Percentiles rank a stretch among this genome's conserved stretches.
Evolutionary conservation across 2,329 filamentous ascomycete species (phyloP).

Genomic region (Chaetomiaceae sp.): DNA sequence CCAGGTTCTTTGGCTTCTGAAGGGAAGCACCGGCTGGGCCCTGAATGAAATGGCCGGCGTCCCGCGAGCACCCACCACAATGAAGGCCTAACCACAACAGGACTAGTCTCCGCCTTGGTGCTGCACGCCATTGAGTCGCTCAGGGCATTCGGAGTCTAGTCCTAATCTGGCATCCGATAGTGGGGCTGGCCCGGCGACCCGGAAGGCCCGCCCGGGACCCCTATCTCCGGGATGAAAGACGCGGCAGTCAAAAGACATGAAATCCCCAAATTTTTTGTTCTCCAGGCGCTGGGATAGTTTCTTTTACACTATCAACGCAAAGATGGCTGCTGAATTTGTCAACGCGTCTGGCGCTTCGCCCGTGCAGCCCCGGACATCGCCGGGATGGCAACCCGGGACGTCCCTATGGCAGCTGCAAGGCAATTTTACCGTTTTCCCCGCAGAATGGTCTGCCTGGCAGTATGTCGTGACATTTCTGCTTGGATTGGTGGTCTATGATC

Average conservation of each 20-base stretch:
- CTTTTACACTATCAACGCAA: background rate
- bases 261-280: background rate
- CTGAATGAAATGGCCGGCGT: no score
- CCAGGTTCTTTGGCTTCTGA: no score
- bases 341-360: background rate
- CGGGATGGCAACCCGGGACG: slow-evolving; percentile 5
- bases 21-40: no score
- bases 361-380: background rate
- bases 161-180: slow-evolving; percentile 18
- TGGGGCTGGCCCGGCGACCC: background rate
- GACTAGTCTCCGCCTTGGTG: slow-evolving; percentile 31
- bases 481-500: slow-evolving; percentile 38
- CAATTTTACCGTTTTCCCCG: background rate
- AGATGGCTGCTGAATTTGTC: background rate
- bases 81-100: slow-evolving; percentile 20
- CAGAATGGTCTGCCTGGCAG: slow-evolving; percentile 28
- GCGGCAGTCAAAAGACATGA: slow-evolving; percentile 6
- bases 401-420: background rate
- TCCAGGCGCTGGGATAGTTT: no score
- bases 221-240: background rate
- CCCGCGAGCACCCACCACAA: background rate
- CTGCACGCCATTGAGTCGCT: background rate
- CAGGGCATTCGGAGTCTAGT: slow-evolving; percentile 33
- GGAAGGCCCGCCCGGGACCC: background rate
- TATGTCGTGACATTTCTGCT: slow-evolving; percentile 33